Evolutionary conservation across 1,284 basidiomycete species (phyloP).

Genomic region (Naganishia sp.): DNA sequence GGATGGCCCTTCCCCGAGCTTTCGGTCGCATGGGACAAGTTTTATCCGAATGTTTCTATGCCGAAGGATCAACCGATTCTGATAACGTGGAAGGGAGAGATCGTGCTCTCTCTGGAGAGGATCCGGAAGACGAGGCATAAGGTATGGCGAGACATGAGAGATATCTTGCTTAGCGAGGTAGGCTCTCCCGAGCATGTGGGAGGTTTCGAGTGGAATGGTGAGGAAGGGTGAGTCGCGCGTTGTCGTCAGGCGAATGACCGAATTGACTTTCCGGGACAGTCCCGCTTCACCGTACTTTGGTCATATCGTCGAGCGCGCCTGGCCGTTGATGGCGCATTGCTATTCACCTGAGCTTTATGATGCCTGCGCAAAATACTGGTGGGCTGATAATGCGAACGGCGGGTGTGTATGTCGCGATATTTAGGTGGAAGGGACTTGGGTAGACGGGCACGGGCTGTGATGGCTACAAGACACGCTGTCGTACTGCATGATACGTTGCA

Average conservation of each 20-base stretch:
- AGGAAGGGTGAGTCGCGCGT: slow-evolving; percentile 7
- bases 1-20: slow-evolving; percentile 8
- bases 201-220: slow-evolving; percentile 22
- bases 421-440: not conserved
- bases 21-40: slow-evolving; percentile 12
- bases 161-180: slow-evolving; percentile 7
- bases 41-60: not conserved
- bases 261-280: not conserved
- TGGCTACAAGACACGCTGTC: too few species aligned
- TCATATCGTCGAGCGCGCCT: slow-evolving; percentile 20
- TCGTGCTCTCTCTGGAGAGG: slow-evolving; percentile 1
- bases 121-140: not conserved
- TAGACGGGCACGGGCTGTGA: not conserved
- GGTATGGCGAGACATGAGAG: not conserved
- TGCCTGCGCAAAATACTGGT: not conserved
- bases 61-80: slow-evolving; percentile 2
- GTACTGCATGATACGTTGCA: too few species aligned
- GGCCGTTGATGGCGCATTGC: slow-evolving; percentile 22
- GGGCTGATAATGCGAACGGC: slow-evolving; percentile 9
- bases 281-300: slow-evolving; percentile 14
- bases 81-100: slow-evolving; percentile 13
- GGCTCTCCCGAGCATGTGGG: slow-evolving; percentile 5
- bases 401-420: slow-evolving; percentile 9
- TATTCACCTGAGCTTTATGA: not conserved
- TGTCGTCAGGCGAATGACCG: not conserved